Evolutionary conservation across 2,329 filamentous ascomycete genomes (phyloP), one percentile per base, ranked within the genome.

Genomic region (Boeremia exigua): DNA sequence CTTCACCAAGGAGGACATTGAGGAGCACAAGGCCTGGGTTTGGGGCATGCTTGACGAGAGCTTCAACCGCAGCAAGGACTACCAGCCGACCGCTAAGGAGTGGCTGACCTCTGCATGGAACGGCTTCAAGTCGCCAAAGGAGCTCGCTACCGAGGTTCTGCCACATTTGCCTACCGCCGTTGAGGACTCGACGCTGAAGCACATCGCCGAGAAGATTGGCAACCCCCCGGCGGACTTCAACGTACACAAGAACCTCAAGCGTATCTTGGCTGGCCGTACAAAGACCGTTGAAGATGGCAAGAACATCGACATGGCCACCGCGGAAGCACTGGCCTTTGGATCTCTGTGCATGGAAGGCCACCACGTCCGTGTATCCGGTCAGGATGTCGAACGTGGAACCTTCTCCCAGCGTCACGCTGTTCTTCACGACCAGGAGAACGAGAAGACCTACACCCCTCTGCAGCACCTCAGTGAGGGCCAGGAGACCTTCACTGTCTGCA

Each of bases 51-150:
- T 99, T 54, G 94, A 96, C 73, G 94, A 98, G 78, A 97, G 92
- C 80, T 99, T 98, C 78, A 85, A 92, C 70, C 92, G 94, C 79
- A 96, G 93, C 79, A 98, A 96, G 80, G 94, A 99, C 71, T 99
- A 99, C 80, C 90, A 94, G 77, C 92, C 95, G 40, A 96, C 91
- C 36, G 91, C 93, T 64, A 96, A 96, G 81, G 95, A 99, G 80
- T 99, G 95, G 95, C 88, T 96, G 67, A 98, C 95, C 8, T 97
- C 93, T 47, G 94, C 95, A 53, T 99, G 95, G 95, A 96, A 99
- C 80, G 94, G 94, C 60, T 98, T 99, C 87, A 98, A 98, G 82
- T 96, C 93, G 29, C 95, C 95, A 70, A 98, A 97, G 83, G 95
- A 99, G 79, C 84, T 99, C 61, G 93, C 94, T 29, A 95, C 89